A percentile compares a stretch with the other conserved stretches of the same genome.
Evolutionary conservation across 805 yeast genomes (phyloP).

Genomic region (Starmerella cellae): DNA sequence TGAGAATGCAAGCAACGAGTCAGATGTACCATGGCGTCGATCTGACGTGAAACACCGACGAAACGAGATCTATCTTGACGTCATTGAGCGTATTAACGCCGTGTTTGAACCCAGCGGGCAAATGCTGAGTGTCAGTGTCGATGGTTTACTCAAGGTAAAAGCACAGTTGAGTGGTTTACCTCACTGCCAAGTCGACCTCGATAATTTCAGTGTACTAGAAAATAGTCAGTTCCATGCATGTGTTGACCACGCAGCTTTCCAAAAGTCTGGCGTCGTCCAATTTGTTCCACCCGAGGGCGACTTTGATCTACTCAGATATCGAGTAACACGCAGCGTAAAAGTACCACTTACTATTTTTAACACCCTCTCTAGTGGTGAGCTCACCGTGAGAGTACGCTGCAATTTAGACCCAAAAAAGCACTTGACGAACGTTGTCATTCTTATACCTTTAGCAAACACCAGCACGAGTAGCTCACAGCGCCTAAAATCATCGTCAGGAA

Average conservation of each 20-base stretch:
- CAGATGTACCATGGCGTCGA: conserved; percentile 49
- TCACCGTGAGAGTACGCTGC: conserved; percentile 9
- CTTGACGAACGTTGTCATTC: conserved; percentile 40
- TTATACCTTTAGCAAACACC: conserved; percentile 41
- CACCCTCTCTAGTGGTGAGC: conserved; percentile 36
- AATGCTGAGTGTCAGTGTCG: conserved; percentile 55
- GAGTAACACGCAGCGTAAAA: conserved; percentile 40
- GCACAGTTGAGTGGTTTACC: conserved; percentile 74
- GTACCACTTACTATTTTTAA: conserved; percentile 54
- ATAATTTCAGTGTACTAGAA: conserved; percentile 43
- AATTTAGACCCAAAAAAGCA: conserved; percentile 9
- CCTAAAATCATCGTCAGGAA: conserved; percentile 40
- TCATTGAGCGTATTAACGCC: conserved; percentile 60
- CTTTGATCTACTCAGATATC: conserved; percentile 69
- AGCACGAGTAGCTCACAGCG: conserved; percentile 9
- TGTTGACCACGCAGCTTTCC: conserved; percentile 59
- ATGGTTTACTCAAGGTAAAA: conserved; percentile 60
- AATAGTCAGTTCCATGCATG: conserved; percentile 83
- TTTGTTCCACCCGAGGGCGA: conserved; percentile 83
- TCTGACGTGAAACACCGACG: conserved; percentile 61
- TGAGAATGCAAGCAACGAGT: conserved; percentile 4
- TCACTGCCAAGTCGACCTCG: conserved; percentile 64
- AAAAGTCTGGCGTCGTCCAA: conserved; percentile 46
- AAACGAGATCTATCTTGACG: conserved; percentile 66
- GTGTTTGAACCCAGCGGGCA: conserved; percentile 48